phyloP scores from a whole-genome alignment of 768 basidiomycete species.

The Pholiota molesta region DNA sequence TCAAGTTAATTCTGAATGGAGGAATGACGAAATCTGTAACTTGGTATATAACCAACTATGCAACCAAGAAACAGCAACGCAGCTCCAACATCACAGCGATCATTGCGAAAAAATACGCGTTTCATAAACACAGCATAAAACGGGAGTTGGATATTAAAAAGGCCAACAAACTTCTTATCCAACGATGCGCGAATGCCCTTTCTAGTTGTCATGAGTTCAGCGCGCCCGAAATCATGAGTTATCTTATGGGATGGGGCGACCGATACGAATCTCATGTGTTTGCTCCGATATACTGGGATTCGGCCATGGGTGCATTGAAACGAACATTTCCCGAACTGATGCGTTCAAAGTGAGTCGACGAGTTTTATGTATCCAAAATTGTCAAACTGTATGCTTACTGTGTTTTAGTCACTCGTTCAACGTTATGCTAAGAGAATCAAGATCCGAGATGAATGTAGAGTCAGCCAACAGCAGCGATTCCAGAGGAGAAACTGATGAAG shows the following conservation, averaged over 20 bases:
- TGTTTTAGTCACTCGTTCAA: too few species aligned
- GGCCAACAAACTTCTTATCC: slow-evolving; percentile 30
- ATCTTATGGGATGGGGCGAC: slow-evolving; percentile 48
- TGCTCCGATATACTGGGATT: slow-evolving; percentile 35
- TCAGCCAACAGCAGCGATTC: too few species aligned
- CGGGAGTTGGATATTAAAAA: slow-evolving; percentile 14
- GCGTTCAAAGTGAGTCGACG: too few species aligned
- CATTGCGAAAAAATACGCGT: neutral
- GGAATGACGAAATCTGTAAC: neutral
- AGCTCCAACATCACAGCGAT: neutral
- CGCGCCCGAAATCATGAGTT: slow-evolving; percentile 36
- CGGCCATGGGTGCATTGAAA: slow-evolving; percentile 15
- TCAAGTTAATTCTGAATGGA: slow-evolving; percentile 6
- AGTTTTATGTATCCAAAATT: too few species aligned
- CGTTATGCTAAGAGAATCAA: too few species aligned
- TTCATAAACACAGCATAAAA: neutral
- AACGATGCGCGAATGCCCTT: slow-evolving; percentile 33
- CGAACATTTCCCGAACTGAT: neutral
- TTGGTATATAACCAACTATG: slow-evolving; percentile 7
- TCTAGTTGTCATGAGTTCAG: slow-evolving; percentile 38
- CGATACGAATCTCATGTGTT: slow-evolving; percentile 38
- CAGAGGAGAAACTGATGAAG: too few species aligned
- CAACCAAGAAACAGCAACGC: slow-evolving; percentile 4
- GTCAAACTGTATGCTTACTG: too few species aligned
- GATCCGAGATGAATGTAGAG: too few species aligned